Conservation (phyloP, 2,329 filamentous ascomycete species). For the Cercospora beticola region DNA sequence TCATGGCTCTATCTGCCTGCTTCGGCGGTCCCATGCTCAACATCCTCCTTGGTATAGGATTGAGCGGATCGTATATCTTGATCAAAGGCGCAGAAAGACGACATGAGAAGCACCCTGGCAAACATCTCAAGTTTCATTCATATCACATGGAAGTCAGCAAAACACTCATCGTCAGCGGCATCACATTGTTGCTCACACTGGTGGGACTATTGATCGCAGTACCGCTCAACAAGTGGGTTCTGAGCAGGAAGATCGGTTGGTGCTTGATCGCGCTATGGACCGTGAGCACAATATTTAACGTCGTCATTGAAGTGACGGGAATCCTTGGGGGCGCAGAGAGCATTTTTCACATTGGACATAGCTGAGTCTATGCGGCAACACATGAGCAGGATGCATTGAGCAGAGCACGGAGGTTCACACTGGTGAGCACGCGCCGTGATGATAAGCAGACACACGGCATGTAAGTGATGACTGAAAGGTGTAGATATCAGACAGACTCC, state of each 20-base stretch:
- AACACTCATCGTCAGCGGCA: slow-evolving; percentile 79
- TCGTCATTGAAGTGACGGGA: slow-evolving; percentile 69
- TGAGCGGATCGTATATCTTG: slow-evolving; percentile 86
- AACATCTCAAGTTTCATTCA: slow-evolving; percentile 65
- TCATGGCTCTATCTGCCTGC: slow-evolving; percentile 93
- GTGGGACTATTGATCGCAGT: slow-evolving; percentile 75
- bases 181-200: slow-evolving; percentile 79
- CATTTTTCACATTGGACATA: slow-evolving; percentile 13
- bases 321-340: slow-evolving; percentile 20
- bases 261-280: slow-evolving; percentile 77
- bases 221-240: slow-evolving; percentile 80
- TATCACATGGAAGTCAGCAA: slow-evolving; percentile 83
- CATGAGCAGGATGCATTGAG: background rate
- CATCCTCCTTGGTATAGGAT: slow-evolving; percentile 89
- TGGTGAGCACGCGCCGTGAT: background rate
- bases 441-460: background rate
- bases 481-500: background rate
- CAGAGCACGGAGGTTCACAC: too few species aligned
- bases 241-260: slow-evolving; percentile 80
- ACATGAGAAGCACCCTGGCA: slow-evolving; percentile 66
- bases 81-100: slow-evolving; percentile 65
- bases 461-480: background rate
- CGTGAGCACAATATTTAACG: slow-evolving; percentile 75
- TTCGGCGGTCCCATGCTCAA: slow-evolving; percentile 99
- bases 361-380: background rate